These are phyloP conservation scores for Boletus tylopilopsis DNA, from an alignment of 768 basidiomycete genomes.

Conservation along the genomic window DNA sequence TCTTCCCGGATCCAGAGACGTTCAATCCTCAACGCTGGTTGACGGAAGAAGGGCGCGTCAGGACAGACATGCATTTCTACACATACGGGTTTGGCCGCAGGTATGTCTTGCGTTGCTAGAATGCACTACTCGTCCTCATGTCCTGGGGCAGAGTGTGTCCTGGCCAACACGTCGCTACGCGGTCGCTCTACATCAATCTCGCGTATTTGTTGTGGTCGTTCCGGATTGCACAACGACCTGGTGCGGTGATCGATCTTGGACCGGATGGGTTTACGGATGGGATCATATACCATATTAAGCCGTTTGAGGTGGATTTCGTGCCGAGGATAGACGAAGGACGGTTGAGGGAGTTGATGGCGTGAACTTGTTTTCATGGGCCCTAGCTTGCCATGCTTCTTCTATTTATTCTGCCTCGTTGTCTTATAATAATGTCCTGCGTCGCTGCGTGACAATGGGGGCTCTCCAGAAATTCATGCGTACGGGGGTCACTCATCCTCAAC, in stretches of 20 bases:
- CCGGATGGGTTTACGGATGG: constrained; percentile 61
- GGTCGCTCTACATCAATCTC: constrained; percentile 64
- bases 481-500: too few species aligned
- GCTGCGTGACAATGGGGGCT: too few species aligned
- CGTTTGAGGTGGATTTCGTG: constrained; percentile 55
- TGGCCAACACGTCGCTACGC: constrained; percentile 56
- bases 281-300: constrained; percentile 60
- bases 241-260: constrained; percentile 55
- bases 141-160: constrained; percentile 52
- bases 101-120: constrained; percentile 8
- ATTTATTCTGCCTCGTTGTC: too few species aligned
- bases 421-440: too few species aligned
- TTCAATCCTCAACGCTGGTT: constrained; percentile 63
- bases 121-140: neutral
- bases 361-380: too few species aligned
- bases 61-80: constrained; percentile 51
- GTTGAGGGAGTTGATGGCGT: constrained; percentile 26
- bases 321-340: constrained; percentile 37
- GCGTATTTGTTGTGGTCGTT: constrained; percentile 67
- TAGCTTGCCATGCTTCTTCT: too few species aligned
- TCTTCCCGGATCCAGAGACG: constrained; percentile 56
- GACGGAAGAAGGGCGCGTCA: constrained; percentile 32
- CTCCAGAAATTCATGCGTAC: too few species aligned
- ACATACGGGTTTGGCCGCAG: constrained; percentile 55
- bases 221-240: constrained; percentile 47